phyloP scores from a whole-genome alignment of 1,284 basidiomycete species.

The Apiotrichum domesticum region DNA sequence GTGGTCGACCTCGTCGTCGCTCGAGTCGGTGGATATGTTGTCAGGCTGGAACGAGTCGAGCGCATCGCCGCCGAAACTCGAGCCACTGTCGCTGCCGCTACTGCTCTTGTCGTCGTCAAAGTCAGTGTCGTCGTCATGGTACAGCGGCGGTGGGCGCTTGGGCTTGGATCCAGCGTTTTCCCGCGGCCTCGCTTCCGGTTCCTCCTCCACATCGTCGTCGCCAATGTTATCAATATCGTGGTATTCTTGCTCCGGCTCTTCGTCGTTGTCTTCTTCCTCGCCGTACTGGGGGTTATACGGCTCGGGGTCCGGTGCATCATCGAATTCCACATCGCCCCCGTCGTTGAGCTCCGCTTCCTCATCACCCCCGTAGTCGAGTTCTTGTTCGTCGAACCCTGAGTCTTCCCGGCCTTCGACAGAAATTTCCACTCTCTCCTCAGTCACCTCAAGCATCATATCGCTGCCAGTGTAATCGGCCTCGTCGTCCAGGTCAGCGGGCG shows the following conservation, averaged over 20 bases:
- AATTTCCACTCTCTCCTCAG: no score
- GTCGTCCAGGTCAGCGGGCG: neutral
- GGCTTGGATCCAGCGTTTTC: no score
- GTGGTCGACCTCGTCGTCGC: no score
- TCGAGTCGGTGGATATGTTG: no score
- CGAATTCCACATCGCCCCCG: slow-evolving; percentile 16
- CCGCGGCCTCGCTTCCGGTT: no score
- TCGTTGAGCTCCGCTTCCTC: slow-evolving; percentile 21
- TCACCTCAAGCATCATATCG: neutral
- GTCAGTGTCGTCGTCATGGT: neutral
- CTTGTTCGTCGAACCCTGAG: no score
- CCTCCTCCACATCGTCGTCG: neutral
- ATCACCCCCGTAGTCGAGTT: no score
- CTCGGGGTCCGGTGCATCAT: neutral
- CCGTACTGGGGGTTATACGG: slow-evolving; percentile 19
- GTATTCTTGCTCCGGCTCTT: slow-evolving; percentile 2
- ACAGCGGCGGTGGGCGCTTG: neutral
- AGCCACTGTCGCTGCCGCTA: neutral
- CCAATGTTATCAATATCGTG: neutral
- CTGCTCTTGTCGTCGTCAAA: no score
- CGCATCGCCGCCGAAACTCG: no score
- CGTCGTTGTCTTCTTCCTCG: neutral
- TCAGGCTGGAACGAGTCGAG: no score
- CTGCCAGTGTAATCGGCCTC: neutral
- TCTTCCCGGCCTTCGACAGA: no score